A percentile compares a stretch with the other conserved stretches of the same genome.
These are phyloP conservation scores for Salvia rosmarinus DNA, from an alignment of 257 asterid genomes.

Conservation along the genomic window DNA sequence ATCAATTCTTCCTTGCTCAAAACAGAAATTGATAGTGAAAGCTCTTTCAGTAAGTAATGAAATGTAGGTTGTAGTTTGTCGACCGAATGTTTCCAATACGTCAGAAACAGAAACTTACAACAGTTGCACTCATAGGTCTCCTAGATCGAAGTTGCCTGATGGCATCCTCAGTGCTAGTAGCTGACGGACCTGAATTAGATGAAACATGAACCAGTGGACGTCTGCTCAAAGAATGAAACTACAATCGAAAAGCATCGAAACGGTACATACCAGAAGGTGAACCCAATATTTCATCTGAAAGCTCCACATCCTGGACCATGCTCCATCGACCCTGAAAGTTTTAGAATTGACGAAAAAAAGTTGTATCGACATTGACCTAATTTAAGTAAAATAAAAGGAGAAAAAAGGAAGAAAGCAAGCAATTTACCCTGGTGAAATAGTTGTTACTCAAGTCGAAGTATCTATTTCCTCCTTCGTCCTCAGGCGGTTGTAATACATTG, in stretches of 20 bases:
- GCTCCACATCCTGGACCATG: constrained; percentile 54
- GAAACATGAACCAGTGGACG: constrained; percentile 14
- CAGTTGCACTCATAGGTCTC: constrained; percentile 81
- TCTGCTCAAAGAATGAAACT: constrained; percentile 15
- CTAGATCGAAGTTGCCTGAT: constrained; percentile 74
- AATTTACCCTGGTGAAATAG: constrained; percentile 62
- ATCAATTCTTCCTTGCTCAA: neutral
- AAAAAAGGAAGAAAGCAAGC: constrained; percentile 4
- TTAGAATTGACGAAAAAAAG: neutral
- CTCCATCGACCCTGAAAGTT: constrained; percentile 69
- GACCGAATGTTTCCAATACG: neutral
- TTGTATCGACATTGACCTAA: neutral
- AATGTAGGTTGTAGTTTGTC: neutral
- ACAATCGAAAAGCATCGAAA: constrained; percentile 11
- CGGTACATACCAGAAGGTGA: constrained; percentile 49
- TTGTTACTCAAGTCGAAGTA: constrained; percentile 63
- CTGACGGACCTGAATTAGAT: constrained; percentile 46
- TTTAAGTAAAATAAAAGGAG: neutral
- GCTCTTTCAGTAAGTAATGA: neutral
- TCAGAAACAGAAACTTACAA: constrained; percentile 47
- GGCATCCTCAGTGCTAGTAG: constrained; percentile 77
- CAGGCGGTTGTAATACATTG: constrained; percentile 89
- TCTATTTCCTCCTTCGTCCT: constrained; percentile 54
- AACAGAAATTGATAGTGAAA: neutral
- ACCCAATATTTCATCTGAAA: constrained; percentile 53